Evolutionary conservation across 306 rosid genomes (phyloP), one percentile per base, ranked within the genome.

Genomic region (Arachis stenosperma): DNA sequence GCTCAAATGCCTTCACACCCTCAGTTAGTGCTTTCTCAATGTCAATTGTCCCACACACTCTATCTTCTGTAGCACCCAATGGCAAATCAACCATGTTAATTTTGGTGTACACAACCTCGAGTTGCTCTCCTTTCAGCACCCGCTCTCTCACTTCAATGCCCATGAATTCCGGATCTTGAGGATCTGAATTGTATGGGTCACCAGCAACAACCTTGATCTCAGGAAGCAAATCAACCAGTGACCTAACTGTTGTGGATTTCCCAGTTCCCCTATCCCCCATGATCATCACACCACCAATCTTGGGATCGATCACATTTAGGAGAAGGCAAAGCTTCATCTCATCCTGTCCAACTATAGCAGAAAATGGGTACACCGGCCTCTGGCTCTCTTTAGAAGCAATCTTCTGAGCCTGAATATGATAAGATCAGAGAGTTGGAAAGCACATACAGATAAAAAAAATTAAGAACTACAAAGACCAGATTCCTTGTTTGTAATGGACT

Each of bases 261-360:
- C 98, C 96, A 0, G 98, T 90, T 84, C 98, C 98, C 69, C 98
- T 83, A 75, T 90, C 96, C 48, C 98, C 98, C 98, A 90, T 93
- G 79, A 90, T 93, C 98, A 93, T 93, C 56, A 93, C 97, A 56
- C 98, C 98, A 77, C 98, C 96, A 8, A 90, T 93, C 90, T 86
- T 93, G 3, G 97, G 97, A 79, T 93, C 97, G 70, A 93, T 93
- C 69, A 93, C 98, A 65, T 93, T 93, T 9, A 93, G 83, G 43
- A 93, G 81, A 83, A 93, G 98, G 75, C 97, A 90, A 50, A 93
- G 86, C 79, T 93, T 93, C 98, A 93, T 93, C 88, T 93, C 98
- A 78, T 93, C 97, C 80, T 90, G 98, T 75, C 98, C 98, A 15
- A 93, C 98, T 61, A 93, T 90, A 17, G 98, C 97, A 17, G 97